A percentile compares a stretch with the other conserved stretches of the same genome.
Evolutionary conservation across 2,329 filamentous ascomycete genomes (phyloP).

Genomic region (Colletotrichum brevisporum): DNA sequence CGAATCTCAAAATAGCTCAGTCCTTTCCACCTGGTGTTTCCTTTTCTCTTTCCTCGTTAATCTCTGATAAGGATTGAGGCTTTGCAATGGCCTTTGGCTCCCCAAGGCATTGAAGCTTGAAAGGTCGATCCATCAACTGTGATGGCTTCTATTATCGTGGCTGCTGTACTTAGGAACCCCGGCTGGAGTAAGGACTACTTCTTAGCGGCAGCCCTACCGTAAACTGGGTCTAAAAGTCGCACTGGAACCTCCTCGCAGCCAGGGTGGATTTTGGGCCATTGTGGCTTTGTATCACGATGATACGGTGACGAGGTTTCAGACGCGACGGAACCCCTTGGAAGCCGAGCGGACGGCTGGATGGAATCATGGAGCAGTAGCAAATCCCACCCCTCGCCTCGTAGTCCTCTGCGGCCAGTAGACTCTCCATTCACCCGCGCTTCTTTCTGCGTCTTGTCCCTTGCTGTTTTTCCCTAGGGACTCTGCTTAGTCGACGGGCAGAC

Average conservation of each 20-base stretch:
- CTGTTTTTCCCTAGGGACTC: not conserved
- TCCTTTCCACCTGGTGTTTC: not conserved
- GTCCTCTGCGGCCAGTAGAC: not conserved
- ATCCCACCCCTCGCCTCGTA: not conserved
- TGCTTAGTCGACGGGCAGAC: not conserved
- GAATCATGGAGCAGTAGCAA: not conserved
- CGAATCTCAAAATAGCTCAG: not conserved
- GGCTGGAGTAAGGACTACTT: no score
- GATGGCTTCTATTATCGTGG: no score
- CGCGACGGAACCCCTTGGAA: conserved; percentile 19
- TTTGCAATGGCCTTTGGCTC: no score
- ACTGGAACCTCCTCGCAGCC: no score
- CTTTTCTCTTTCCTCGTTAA: not conserved
- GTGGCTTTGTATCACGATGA: conserved; percentile 31
- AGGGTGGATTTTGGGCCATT: not conserved
- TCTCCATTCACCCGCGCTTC: not conserved
- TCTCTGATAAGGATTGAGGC: no score
- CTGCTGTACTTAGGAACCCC: no score
- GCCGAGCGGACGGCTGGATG: conserved; percentile 4
- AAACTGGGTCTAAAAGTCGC: no score
- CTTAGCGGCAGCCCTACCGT: no score
- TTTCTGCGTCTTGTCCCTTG: not conserved
- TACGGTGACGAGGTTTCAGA: conserved; percentile 39
- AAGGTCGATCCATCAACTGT: no score
- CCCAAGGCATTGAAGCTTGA: no score